phyloP scores from a whole-genome alignment of 2,329 filamentous ascomycete genomes.

The Fusarium camptoceras region DNA sequence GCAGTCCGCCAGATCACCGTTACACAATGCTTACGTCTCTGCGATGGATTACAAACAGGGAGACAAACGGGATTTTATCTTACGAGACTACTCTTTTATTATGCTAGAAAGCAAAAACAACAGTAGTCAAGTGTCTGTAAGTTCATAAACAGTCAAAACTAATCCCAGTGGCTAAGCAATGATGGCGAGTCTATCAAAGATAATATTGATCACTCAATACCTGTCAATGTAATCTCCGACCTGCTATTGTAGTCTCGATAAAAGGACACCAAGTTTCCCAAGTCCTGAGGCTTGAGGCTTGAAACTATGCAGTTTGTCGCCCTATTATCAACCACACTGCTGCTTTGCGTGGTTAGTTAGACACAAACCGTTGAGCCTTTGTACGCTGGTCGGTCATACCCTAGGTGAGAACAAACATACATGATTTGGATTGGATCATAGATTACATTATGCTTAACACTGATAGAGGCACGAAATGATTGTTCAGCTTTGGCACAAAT shows the following conservation, averaged over 20 bases:
- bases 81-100: background rate
- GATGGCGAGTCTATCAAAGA: background rate
- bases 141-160: background rate
- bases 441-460: background rate
- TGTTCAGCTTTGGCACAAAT: background rate
- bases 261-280: background rate
- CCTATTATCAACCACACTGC: background rate
- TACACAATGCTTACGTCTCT: slow-evolving; percentile 4
- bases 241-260: background rate
- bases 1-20: background rate
- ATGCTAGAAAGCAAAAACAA: background rate
- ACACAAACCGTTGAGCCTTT: background rate
- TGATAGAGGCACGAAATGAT: background rate
- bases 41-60: background rate
- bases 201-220: background rate
- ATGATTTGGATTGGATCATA: background rate
- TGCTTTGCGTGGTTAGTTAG: background rate
- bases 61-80: background rate
- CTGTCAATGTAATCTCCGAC: background rate
- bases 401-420: background rate
- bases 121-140: background rate
- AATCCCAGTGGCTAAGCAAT: background rate
- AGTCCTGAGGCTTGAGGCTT: background rate
- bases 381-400: too few species aligned
- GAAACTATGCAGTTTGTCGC: background rate